Conservation (phyloP, 805 yeast genomes). For the Barnettozyma sucrosica region DNA sequence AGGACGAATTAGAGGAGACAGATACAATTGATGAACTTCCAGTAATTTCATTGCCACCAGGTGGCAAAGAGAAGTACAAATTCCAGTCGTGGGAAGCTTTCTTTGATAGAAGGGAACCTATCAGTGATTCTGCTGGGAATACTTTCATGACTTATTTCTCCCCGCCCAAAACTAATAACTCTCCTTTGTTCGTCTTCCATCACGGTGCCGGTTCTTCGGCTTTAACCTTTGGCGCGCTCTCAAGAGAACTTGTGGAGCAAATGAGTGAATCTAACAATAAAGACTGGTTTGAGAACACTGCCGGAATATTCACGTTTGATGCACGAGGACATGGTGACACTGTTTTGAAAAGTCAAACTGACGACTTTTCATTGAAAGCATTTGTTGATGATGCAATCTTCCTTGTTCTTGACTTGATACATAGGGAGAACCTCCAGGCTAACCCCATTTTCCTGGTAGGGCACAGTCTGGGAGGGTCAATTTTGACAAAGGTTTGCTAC, state of each 20-base stretch:
- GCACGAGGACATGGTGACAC: slow-evolving; percentile 81
- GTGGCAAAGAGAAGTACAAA: neutral
- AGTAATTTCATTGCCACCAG: neutral
- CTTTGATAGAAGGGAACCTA: slow-evolving; percentile 28
- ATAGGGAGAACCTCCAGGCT: slow-evolving; percentile 9
- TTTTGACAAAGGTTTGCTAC: slow-evolving; percentile 50
- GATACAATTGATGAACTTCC: neutral
- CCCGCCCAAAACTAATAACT: slow-evolving; percentile 37
- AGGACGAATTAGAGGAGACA: slow-evolving; percentile 1
- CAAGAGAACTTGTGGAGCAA: slow-evolving; percentile 28
- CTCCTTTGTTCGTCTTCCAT: slow-evolving; percentile 67
- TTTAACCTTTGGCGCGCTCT: slow-evolving; percentile 61
- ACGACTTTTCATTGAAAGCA: slow-evolving; percentile 40
- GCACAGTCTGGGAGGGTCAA: slow-evolving; percentile 91
- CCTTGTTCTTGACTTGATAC: slow-evolving; percentile 39
- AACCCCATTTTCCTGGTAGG: slow-evolving; percentile 59
- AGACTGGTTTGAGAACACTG: slow-evolving; percentile 29
- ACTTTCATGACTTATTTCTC: slow-evolving; percentile 52
- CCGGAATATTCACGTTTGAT: slow-evolving; percentile 72
- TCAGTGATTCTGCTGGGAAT: slow-evolving; percentile 21
- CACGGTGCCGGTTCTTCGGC: slow-evolving; percentile 97
- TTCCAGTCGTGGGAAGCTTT: slow-evolving; percentile 28
- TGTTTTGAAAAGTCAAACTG: slow-evolving; percentile 20
- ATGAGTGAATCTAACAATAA: slow-evolving; percentile 16
- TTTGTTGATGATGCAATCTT: slow-evolving; percentile 54